Evolutionary conservation across 495 filamentous ascomycete species (phyloP), one percentile per base, ranked within the genome.

Genomic region (Penicillium canariense): DNA sequence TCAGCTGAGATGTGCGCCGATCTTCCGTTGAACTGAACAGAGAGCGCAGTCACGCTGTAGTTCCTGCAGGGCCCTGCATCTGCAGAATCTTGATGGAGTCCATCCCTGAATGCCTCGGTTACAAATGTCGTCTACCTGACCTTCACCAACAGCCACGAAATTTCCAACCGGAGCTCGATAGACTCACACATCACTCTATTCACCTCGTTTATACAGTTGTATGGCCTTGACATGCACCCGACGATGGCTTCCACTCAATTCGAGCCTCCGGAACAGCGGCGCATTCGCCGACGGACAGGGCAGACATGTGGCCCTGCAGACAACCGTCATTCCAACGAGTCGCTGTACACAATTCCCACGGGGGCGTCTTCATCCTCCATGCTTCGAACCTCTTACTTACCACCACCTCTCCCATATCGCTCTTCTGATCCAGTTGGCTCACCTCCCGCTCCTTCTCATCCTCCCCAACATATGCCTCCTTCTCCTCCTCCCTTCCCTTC

Each of bases 61-160:
- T 25, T 35, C 50, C 50, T 52, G 50, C 50, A 52, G 43, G 26
- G 4, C 27, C 27, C 50, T 45, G 50, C 50, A 43, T 52, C 17
- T 42, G 15, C 31, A 32, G 12, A 32, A 6, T 32, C 30, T 52
- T 28, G 43, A 25, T 30, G 31, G 23, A 30, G 14, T 18, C 17
- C n/a, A 20, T 18, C 40, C 22, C 30, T 30, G n/a, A n/a, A n/a
- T 18, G 15, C 46, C 46, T 48, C 46, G 28, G 28, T n/a, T 34
- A 11, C 46, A 34, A 18, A 25, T 48, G 28, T 50, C 27, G 12
- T 12, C 30, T 32, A 32, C 30, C 30, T 12, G 6, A 32, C 12
- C 30, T 32, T 32, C 12, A 12, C 30, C 30, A 6, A 12, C 6
- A 32, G 12, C 6, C 30, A 32, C 12, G 30, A 32, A 6, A 32